phyloP scores from a whole-genome alignment of 192 early-diverging fungal genomes.

The Backusella mclennaniae region DNA sequence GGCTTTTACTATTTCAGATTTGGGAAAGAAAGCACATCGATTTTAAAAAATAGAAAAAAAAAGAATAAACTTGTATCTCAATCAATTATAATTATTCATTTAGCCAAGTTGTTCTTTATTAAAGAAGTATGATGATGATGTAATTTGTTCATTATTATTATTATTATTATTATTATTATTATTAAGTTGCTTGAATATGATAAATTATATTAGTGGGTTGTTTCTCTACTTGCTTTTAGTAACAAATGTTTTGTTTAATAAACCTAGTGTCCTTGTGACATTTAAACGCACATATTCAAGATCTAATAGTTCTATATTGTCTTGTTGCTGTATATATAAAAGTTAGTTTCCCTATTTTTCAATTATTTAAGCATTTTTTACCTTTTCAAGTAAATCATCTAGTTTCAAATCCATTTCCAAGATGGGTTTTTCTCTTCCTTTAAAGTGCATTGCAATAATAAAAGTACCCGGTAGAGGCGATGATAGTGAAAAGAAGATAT shows the following conservation, averaged over 20 bases:
- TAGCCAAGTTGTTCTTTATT: not conserved
- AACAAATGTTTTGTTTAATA: constrained; percentile 87
- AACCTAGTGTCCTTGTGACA: constrained; percentile 73
- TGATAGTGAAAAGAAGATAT: constrained; percentile 88
- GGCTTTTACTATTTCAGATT: constrained; percentile 18
- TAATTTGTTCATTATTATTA: not conserved
- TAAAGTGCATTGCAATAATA: constrained; percentile 86
- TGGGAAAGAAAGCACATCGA: constrained; percentile 28
- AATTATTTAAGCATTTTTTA: constrained; percentile 10
- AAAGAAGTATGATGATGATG: not conserved
- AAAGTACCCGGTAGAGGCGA: constrained; percentile 89
- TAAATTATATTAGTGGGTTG: not conserved
- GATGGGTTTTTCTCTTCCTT: constrained; percentile 86
- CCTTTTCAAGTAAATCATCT: constrained; percentile 78
- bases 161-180: not conserved
- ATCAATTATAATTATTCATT: not conserved
- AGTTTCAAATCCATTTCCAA: constrained; percentile 95
- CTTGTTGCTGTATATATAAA: constrained; percentile 69
- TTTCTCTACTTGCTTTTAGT: constrained; percentile 44
- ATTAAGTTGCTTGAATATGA: not conserved
- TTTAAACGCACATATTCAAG: constrained; percentile 92
- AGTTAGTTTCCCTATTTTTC: too few species aligned
- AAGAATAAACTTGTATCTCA: not conserved
- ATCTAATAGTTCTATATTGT: constrained; percentile 82
- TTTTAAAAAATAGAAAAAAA: not conserved